Conservation (phyloP, 1,284 basidiomycete species). For the Papiliotrema flavescens region DNA sequence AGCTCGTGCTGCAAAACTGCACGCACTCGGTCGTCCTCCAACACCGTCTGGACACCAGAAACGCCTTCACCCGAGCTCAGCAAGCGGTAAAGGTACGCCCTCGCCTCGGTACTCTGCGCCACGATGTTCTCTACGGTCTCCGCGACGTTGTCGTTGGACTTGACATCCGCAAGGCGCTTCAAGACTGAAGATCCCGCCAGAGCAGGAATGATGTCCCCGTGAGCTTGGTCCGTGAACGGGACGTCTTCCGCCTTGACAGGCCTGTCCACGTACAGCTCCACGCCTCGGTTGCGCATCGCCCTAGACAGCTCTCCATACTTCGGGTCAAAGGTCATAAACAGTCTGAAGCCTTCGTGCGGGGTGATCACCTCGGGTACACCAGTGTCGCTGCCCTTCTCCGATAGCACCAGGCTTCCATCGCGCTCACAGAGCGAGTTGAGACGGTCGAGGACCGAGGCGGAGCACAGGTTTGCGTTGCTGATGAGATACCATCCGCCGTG, state of each 20-base stretch:
- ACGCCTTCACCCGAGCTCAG: too few relatives aligned
- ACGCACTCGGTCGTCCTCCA: too few relatives aligned
- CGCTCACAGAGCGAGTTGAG: constrained; percentile 95
- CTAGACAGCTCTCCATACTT: constrained; percentile 89
- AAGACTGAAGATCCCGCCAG: too few relatives aligned
- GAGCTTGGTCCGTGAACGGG: too few relatives aligned
- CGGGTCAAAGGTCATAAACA: constrained; percentile 93
- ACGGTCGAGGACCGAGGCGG: constrained; percentile 90
- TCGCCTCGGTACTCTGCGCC: too few relatives aligned
- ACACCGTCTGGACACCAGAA: too few relatives aligned
- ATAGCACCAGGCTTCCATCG: constrained; percentile 72
- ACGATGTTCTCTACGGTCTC: too few relatives aligned
- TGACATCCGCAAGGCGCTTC: too few relatives aligned
- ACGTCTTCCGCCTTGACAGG: too few relatives aligned
- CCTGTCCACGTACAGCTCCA: constrained; percentile 63
- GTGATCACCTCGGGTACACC: constrained; percentile 69
- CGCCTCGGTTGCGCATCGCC: constrained; percentile 96
- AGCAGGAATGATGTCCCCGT: too few relatives aligned
- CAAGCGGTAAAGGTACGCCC: too few relatives aligned
- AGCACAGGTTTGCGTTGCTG: constrained; percentile 92
- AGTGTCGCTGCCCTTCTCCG: constrained; percentile 69
- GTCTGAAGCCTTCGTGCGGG: constrained; percentile 84
- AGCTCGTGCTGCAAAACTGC: not conserved
- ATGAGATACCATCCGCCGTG: constrained; percentile 86
- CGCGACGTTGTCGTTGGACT: too few relatives aligned